A percentile compares a stretch with the other conserved stretches of the same genome.
Evolutionary conservation across 1,139 yeast species (phyloP).

Genomic region (Pichia sp.): DNA sequence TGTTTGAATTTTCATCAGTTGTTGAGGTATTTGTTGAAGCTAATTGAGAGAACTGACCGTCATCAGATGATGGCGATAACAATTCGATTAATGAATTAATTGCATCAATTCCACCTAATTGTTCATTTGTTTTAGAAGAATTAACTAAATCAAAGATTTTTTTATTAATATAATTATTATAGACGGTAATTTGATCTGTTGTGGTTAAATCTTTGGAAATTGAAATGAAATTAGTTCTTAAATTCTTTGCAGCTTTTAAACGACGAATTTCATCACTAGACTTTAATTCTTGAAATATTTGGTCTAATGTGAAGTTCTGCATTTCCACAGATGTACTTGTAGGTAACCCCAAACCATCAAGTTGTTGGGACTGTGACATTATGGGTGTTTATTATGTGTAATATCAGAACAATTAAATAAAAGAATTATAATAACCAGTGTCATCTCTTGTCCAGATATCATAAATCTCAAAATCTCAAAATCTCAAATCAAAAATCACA

Average conservation of each 20-base stretch:
- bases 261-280: constrained; percentile 39
- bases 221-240: constrained; percentile 60
- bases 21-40: constrained; percentile 21
- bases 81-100: constrained; percentile 73
- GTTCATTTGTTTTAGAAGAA: constrained; percentile 63
- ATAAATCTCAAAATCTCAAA: too few relatives aligned
- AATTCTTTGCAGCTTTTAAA: constrained; percentile 54
- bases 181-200: constrained; percentile 71
- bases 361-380: constrained; percentile 13
- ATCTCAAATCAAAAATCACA: too few relatives aligned
- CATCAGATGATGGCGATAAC: constrained; percentile 24
- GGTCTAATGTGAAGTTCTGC: constrained; percentile 36
- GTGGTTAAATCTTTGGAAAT: constrained; percentile 67
- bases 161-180: constrained; percentile 82
- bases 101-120: constrained; percentile 88
- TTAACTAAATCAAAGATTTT: constrained; percentile 81
- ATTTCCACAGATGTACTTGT: constrained; percentile 17
- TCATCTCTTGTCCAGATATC: too few relatives aligned
- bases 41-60: constrained; percentile 21
- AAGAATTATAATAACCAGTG: too few relatives aligned
- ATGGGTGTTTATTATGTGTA: too few relatives aligned
- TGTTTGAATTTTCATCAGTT: constrained; percentile 75
- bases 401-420: neutral
- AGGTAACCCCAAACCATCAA: constrained; percentile 5
- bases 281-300: constrained; percentile 48